Conservation (phyloP, 352 stramenopile genomes). For the Hyaloperonospora brassicae region DNA sequence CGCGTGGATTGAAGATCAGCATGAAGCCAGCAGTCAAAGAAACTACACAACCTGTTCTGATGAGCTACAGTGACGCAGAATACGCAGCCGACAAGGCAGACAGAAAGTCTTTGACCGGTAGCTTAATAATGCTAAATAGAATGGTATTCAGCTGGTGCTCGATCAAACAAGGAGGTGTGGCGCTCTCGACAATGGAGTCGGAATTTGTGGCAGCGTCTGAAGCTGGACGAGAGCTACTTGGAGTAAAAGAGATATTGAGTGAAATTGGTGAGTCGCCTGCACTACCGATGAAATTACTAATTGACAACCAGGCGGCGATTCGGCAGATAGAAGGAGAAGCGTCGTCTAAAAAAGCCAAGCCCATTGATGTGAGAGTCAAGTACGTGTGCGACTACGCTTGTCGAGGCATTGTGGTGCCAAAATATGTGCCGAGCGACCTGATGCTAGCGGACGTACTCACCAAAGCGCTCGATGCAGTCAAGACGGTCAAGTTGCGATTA, state of each 20-base stretch:
- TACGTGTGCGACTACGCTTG: too few relatives aligned
- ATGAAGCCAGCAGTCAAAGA: not conserved
- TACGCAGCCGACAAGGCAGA: not conserved
- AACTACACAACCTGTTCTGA: not conserved
- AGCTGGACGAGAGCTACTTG: not conserved
- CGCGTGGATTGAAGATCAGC: not conserved
- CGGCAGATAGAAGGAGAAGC: too few relatives aligned
- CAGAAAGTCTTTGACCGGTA: not conserved
- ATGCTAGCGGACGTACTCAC: too few relatives aligned
- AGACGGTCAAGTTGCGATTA: too few relatives aligned
- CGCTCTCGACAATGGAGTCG: not conserved
- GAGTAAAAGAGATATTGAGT: too few relatives aligned
- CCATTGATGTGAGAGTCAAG: too few relatives aligned
- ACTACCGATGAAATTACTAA: too few relatives aligned
- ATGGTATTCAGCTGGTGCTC: not conserved
- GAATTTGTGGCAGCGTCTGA: not conserved
- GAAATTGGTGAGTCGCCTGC: too few relatives aligned
- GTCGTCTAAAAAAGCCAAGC: not conserved
- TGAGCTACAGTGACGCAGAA: not conserved
- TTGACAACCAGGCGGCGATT: too few relatives aligned
- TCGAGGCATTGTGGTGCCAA: too few relatives aligned
- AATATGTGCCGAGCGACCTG: too few relatives aligned
- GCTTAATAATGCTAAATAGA: not conserved
- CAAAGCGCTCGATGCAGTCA: too few relatives aligned
- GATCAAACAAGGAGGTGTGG: not conserved